Percentiles rank a stretch among this genome's conserved stretches.
These are phyloP conservation scores for Hymenoscyphus albidus DNA, from an alignment of 2,329 filamentous ascomycete species.

Conservation along the genomic window DNA sequence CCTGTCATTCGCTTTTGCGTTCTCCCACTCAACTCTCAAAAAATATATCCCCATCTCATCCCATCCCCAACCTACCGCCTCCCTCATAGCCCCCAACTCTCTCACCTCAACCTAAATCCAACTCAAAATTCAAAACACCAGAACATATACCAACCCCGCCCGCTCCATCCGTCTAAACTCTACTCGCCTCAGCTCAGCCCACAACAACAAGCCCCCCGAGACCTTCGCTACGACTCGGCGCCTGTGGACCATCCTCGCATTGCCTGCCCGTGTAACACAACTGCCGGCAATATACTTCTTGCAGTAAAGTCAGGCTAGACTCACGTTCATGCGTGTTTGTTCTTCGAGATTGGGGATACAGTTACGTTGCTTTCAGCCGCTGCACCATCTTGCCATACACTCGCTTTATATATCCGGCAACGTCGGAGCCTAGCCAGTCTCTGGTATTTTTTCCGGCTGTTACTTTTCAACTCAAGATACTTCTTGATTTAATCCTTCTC, in stretches of 20 bases:
- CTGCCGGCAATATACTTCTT: conserved; percentile 9
- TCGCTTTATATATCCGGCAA: conserved; percentile 33
- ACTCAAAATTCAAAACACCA: background rate
- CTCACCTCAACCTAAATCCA: background rate
- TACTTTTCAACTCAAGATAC: conserved; percentile 17
- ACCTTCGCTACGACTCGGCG: conserved; percentile 23
- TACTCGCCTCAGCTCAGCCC: conserved; percentile 26
- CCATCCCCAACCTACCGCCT: background rate
- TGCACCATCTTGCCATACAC: conserved; percentile 27
- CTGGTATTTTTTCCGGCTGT: conserved; percentile 22
- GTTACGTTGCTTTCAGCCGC: conserved; percentile 33
- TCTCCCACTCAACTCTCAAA: conserved; percentile 6
- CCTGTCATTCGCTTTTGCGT: conserved; percentile 66
- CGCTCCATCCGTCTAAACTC: background rate
- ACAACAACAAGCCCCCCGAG: conserved; percentile 33
- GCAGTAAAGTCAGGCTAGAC: conserved; percentile 12
- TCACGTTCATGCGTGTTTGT: conserved; percentile 29
- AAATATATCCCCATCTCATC: background rate
- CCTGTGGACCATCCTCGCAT: conserved; percentile 17
- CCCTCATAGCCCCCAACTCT: background rate
- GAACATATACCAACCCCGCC: background rate
- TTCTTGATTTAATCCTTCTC: conserved; percentile 15
- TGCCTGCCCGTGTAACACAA: conserved; percentile 6
- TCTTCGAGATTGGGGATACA: conserved; percentile 22
- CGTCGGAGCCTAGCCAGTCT: conserved; percentile 23